Base-by-base conservation (phyloP, 176 grass and related monocot genomes). In the Typha latifolia region DNA sequence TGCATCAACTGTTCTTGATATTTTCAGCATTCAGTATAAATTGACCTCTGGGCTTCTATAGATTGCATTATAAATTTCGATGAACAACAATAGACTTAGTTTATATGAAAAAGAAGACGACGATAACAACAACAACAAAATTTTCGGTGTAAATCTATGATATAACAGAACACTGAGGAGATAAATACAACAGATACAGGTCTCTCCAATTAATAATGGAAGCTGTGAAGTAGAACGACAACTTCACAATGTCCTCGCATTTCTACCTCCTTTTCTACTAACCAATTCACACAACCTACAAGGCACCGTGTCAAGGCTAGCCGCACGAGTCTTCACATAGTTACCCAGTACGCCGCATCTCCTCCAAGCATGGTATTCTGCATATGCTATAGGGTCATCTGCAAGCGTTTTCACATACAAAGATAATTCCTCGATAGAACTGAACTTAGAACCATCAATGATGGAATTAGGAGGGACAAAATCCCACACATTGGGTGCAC, bases 341-440 rank as follows among this genome's bases (percentile, higher is more conserved):
- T 88, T 83, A n/a, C 91, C 91, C 68, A 88, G 52, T 15, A 79
- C 49, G 12, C 91, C 91, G 18, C 91, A 96, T 16, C 87, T 83
- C 75, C 91, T 91, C 91, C 91, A 96, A 3, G 91, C 77, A 65
- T 96, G 91, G 78, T 90, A 96, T 72, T 96, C 91, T 0, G 87
- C 84, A 78, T 91, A 91, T 0, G 91, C 91, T 53, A 91, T 67
- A 51, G 87, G 87, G 51, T 96, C 87, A 59, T 91, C 84, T 49
- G 79, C 91, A 68, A 96, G 67, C 4, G 63, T 37, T 74, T 81
- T 96, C 68, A 96, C 91, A 78, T 83, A 96, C 16, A 73, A 75
- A 61, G 82, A 79, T 63, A 96, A 55, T 66, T 96, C 79, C 47
- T 85, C 76, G 14, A 91, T 55, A 64, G 91, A 81, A 7, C 70